Base-by-base conservation (phyloP, 2,329 filamentous ascomycete genomes). In the Ophiocordyceps camponoti-leonardi region DNA sequence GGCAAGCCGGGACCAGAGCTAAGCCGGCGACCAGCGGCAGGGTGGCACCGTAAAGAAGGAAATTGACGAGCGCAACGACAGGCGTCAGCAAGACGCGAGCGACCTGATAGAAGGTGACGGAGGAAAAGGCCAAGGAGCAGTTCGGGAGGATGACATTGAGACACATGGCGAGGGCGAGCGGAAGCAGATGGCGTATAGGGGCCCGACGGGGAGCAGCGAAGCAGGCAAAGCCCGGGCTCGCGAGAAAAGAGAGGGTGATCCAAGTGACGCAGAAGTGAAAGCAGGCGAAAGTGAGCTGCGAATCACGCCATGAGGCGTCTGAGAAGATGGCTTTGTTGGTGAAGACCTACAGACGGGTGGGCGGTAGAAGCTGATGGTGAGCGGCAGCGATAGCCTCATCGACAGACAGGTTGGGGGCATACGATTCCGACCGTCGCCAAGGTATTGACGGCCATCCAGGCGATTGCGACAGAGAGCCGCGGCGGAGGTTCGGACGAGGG, bases 311-410 rank as follows among this genome's bases (percentile, higher is more conserved):
- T 14, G 68, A 71, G 16, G 72, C 71, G 49, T 80, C 73, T 22
- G 72, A 73, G 63, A 83, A 83, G 58, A 83, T 80, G 50, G 71
- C 72, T 60, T 83, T 83, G 64, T 83, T 83, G 40, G 75, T 78
- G 57, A 82, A 82, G 54, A 83, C 75, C 76, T 79, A 46, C 18
- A 40, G 20, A 11, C 7, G n/a, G 26, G 44, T 42, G 26, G 47
- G 45, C 51, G 45, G 54, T 48, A 11, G 45, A 22, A 13, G 12
- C 11, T 44, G 16, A 4, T 37, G 33, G 19, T 37, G 19, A 44
- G 42, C 18, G 28, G 42, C 42, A 44, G 31, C 6, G 18, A 12
- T 18, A 22, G n/a, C 23, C 6, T 45, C 43, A 14, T 31, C 19
- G 11, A 11, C 2, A 23, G 13, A n/a, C 26, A 12, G 13, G 33